Percentiles rank a stretch among this genome's conserved stretches.
These are phyloP conservation scores for Pyrrhoderma lamaoense DNA, from an alignment of 1,284 basidiomycete genomes.

Conservation along the genomic window DNA sequence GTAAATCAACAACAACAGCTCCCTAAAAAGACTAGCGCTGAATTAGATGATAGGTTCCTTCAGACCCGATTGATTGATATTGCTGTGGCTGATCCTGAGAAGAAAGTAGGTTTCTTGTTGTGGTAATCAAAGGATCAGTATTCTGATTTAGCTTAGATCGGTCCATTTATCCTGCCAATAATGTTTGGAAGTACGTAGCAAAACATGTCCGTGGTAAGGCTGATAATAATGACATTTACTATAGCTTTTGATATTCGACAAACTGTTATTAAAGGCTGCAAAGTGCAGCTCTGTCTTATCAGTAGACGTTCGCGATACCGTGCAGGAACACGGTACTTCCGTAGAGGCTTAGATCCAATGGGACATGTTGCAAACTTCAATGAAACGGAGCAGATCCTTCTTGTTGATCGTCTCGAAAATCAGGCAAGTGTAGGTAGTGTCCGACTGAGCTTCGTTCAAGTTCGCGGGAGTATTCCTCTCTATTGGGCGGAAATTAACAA, in stretches of 20 bases:
- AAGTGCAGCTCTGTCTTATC: constrained; percentile 83
- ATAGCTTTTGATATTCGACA: constrained; percentile 85
- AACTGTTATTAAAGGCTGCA: constrained; percentile 69
- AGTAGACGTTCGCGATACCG: constrained; percentile 90
- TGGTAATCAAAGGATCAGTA: constrained; percentile 7
- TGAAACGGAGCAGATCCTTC: constrained; percentile 90
- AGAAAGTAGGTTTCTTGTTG: constrained; percentile 49
- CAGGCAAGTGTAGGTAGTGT: constrained; percentile 45
- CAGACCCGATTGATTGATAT: constrained; percentile 70
- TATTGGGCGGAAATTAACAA: constrained; percentile 99
- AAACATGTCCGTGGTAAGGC: not conserved
- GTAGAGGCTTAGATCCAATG: constrained; percentile 83
- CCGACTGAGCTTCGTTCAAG: constrained; percentile 85
- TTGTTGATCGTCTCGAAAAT: constrained; percentile 54
- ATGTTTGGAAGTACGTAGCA: constrained; percentile 76
- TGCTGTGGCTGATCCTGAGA: constrained; percentile 37
- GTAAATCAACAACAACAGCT: constrained; percentile 34
- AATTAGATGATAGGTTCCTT: constrained; percentile 45
- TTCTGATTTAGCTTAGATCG: constrained; percentile 47
- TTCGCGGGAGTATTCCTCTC: constrained; percentile 87
- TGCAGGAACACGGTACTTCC: constrained; percentile 96
- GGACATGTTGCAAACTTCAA: constrained; percentile 89
- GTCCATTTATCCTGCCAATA: constrained; percentile 84
- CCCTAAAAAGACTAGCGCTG: constrained; percentile 8
- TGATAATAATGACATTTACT: not conserved